These are phyloP conservation scores for Cryptosporidium ryanae DNA, from an alignment of 169 alveolate species.

Conservation along the genomic window DNA sequence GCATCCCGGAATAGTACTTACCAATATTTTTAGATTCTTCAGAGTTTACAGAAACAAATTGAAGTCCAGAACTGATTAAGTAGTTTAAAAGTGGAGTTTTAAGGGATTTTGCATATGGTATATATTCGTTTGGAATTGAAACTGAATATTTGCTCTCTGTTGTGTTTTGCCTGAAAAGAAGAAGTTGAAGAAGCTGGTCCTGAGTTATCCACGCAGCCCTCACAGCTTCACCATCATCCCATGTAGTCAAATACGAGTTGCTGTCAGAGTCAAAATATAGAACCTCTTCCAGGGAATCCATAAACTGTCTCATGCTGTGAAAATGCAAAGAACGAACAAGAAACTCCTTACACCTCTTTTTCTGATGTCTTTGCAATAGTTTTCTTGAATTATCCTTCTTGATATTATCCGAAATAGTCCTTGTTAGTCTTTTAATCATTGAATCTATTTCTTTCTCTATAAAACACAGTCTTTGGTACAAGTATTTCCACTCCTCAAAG, in stretches of 20 bases:
- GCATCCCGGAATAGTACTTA: background rate
- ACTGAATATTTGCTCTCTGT: constrained; percentile 68
- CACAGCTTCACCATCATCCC: constrained; percentile 73
- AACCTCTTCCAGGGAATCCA: constrained; percentile 68
- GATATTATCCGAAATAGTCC: constrained; percentile 3
- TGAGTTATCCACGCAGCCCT: constrained; percentile 72
- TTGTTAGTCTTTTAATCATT: constrained; percentile 10
- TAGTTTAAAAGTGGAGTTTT: constrained; percentile 30
- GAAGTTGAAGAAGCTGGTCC: constrained; percentile 65
- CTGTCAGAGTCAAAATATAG: constrained; percentile 41
- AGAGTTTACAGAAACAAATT: constrained; percentile 1
- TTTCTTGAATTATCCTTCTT: constrained; percentile 42
- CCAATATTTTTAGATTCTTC: background rate
- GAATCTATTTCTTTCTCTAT: constrained; percentile 45
- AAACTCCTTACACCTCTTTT: constrained; percentile 28
- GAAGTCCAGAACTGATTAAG: constrained; percentile 25
- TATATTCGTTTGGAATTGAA: constrained; percentile 45
- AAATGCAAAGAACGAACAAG: constrained; percentile 46
- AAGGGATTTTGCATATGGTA: constrained; percentile 58
- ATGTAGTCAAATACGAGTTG: constrained; percentile 47
- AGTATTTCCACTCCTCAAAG: constrained; percentile 65
- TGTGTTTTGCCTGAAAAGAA: constrained; percentile 53
- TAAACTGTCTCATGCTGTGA: constrained; percentile 68
- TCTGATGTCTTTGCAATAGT: constrained; percentile 57
- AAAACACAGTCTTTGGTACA: constrained; percentile 27